Evolutionary conservation across 352 stramenopile species (phyloP).

Genomic region (Pythium guiyangense): DNA sequence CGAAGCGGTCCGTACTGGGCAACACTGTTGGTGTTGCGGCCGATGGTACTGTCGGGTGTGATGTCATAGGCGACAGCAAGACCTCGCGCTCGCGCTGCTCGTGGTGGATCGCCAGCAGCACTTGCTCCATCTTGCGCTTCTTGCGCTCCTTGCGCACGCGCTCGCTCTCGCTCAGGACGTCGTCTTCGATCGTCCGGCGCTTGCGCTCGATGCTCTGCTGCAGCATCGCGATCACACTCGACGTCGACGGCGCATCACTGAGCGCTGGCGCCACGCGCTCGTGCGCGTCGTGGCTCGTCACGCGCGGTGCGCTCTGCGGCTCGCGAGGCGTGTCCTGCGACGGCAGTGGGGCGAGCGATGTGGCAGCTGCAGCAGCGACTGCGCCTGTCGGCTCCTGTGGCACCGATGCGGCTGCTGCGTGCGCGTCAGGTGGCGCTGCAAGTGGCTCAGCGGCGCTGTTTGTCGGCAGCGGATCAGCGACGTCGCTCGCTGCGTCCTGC

Average conservation of each 20-base stretch:
- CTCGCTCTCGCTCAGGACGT: conserved; percentile 46
- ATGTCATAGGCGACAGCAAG: background rate
- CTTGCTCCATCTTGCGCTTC: conserved; percentile 58
- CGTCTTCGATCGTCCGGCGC: conserved; percentile 36
- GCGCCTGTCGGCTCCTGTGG: no score
- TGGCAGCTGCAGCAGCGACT: no score
- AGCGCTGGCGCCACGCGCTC: no score
- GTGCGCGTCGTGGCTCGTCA: background rate
- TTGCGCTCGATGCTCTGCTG: conserved; percentile 54
- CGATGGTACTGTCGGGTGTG: background rate
- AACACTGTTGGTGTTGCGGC: background rate
- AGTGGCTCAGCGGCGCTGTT: no score
- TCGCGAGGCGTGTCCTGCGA: conserved; percentile 38
- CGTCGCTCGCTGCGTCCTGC: no score
- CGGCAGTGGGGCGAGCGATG: background rate
- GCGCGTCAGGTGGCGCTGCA: no score
- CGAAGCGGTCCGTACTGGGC: no score
- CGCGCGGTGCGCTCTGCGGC: conserved; percentile 11
- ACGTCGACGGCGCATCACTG: conserved; percentile 15
- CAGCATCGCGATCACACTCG: conserved; percentile 43
- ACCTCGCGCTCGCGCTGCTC: conserved; percentile 37
- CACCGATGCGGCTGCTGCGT: no score
- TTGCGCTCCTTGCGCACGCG: conserved; percentile 53
- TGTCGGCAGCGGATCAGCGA: no score
- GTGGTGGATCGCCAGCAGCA: conserved; percentile 41